Base-by-base conservation (phyloP, 192 early-diverging fungal species). In the Paraglomus occultum region DNA sequence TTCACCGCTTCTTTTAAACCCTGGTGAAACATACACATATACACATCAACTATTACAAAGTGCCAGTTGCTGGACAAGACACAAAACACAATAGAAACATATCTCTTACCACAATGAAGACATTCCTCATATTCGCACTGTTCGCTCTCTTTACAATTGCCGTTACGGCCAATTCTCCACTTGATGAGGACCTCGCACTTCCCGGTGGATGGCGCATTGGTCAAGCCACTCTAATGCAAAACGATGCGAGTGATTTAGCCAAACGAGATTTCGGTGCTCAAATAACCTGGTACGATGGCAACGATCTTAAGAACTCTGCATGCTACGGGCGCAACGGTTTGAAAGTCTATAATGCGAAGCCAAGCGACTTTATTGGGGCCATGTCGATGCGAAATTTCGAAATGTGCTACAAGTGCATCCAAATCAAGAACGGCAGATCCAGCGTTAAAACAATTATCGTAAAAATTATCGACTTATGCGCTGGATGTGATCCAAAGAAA, bases 301-400 rank as follows among this genome's bases (percentile, higher is more conserved):
- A 59, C 18, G 75, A 74, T 53, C 67, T 80, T 44, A 74, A 73
- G 43, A 80, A 80, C 53, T 72, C 78, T 55, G 78, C 75, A 40
- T 80, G 78, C 43, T 80, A 80, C 40, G 78, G 67, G 53, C 63
- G 70, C 42, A 71, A 73, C 53, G 76, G 76, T 50, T 50, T 80
- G 23, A 55, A 51, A 53, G 46, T 62, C 39, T 80, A 77, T 55
- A 54, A 64, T 67, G 78, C 78, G n/a, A 53, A 59, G 9, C 15
- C 60, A 20, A 66, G 71, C 39, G 71, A 71, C 47, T 70, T 77
- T 72, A 80, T 80, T 62, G 75, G 74, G 44, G 78, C 78, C 20
- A 77, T 77, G 76, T 62, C 60, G 47, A 79, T 64, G 63, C 10
- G 17, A 0, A 23, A 43, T 15, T 38, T 64, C 2, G 63, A 64